phyloP scores from a whole-genome alignment of 2,329 filamentous ascomycete genomes.

The Ophiostoma sp. region DNA sequence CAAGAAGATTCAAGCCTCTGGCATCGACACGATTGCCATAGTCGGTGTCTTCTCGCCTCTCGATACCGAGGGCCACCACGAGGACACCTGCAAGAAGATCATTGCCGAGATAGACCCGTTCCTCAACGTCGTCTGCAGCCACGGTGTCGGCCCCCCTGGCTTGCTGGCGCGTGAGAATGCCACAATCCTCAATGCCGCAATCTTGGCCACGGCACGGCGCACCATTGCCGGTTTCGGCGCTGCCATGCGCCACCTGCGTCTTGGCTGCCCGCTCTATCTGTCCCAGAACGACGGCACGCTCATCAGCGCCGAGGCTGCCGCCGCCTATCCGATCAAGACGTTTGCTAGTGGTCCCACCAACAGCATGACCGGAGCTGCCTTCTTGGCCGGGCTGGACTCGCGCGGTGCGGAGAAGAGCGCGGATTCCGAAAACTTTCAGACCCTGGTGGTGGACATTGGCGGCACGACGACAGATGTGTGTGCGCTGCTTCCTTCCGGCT shows the following conservation, averaged over 20 bases:
- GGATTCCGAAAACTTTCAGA: not conserved
- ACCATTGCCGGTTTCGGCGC: slow-evolving; percentile 42
- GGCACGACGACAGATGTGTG: slow-evolving; percentile 51
- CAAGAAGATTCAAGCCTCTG: slow-evolving; percentile 27
- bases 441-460: slow-evolving; percentile 48
- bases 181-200: slow-evolving; percentile 47
- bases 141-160: slow-evolving; percentile 33
- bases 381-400: slow-evolving; percentile 31
- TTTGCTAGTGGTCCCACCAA: slow-evolving; percentile 34
- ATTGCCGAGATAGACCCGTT: slow-evolving; percentile 41
- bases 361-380: slow-evolving; percentile 45
- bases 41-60: slow-evolving; percentile 55
- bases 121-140: slow-evolving; percentile 30
- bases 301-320: slow-evolving; percentile 38
- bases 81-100: slow-evolving; percentile 45
- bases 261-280: slow-evolving; percentile 40
- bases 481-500: slow-evolving; percentile 43
- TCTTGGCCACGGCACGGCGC: slow-evolving; percentile 42
- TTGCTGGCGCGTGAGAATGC: slow-evolving; percentile 49
- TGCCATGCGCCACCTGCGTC: slow-evolving; percentile 40
- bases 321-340: slow-evolving; percentile 41
- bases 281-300: slow-evolving; percentile 49
- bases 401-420: not conserved
- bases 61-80: slow-evolving; percentile 48
- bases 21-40: slow-evolving; percentile 45